Base-by-base conservation (phyloP, 2,329 filamentous ascomycete species). In the Colletotrichum lindemuthianum region DNA sequence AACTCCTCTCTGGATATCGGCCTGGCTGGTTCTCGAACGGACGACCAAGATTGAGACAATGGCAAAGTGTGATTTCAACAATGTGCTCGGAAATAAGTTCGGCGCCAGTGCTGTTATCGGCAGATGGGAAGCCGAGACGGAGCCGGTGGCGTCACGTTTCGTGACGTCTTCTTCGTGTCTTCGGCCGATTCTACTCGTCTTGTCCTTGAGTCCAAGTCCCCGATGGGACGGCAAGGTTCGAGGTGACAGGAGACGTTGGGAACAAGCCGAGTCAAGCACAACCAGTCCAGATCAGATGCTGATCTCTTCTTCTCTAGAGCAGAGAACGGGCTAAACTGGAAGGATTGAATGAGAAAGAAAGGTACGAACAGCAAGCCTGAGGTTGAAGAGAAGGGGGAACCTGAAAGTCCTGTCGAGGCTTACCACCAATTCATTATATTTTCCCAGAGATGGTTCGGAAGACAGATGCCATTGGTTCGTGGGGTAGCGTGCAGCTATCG, bases 51-150 rank as follows among this genome's bases (percentile, higher is more conserved):
- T 7, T 9, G 24, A 45, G 43, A 45, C n/a, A 45, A 4, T 8
- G n/a, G 15, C 24, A 16, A 24, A n/a, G 43, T 43, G 13, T 15
- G 24, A 40, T 15, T n/a, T 49, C 36, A 39, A 36, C 34, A 43
- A 32, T n/a, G 47, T 8, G 4, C 39, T 50, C 44, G 44, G 44
- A 45, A 40, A 54, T 15, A 37, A 49, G 24, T 13, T 44, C 24
- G 50, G 40, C 36, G 36, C 24, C 24, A 24, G 24, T 24, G 24
- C 24, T 24, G 58, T 39, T 34, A 13, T 41, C 44, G 58, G 61
- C 39, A 33, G 24, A 24, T 40, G 50, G 50, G 33, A n/a, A 34
- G 63, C 63, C 63, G 63, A 65, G 36, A 52, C 63, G 63, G 63
- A 63, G 58, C 63, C 63, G 63, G 47, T 63, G 36, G 40, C 39